A percentile compares a stretch with the other conserved stretches of the same genome.
Evolutionary conservation across 192 early-diverging fungal species (phyloP).

Genomic region (Mortierella hygrophila): DNA sequence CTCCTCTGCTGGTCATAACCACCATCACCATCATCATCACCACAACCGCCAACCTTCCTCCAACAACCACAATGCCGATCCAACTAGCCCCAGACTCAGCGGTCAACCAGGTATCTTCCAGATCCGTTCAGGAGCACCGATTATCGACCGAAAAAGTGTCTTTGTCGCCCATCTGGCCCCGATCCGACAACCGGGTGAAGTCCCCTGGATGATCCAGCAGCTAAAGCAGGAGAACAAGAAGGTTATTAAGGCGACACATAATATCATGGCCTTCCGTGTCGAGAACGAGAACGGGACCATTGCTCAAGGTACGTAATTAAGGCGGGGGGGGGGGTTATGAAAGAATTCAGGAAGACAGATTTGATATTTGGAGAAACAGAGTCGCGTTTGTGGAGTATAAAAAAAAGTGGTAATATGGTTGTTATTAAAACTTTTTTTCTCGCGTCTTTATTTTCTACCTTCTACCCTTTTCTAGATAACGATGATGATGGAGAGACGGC

Average conservation of each 20-base stretch:
- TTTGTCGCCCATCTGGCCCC: slow-evolving; percentile 88
- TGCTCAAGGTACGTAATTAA: slow-evolving; percentile 60
- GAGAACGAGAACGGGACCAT: slow-evolving; percentile 63
- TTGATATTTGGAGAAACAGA: background rate
- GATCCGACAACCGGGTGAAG: slow-evolving; percentile 65
- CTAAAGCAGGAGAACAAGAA: slow-evolving; percentile 73
- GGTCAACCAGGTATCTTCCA: slow-evolving; percentile 42
- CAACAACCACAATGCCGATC: background rate
- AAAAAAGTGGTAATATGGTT: background rate
- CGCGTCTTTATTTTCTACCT: background rate
- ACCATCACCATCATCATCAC: slow-evolving; percentile 16
- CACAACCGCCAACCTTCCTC: slow-evolving; percentile 14
- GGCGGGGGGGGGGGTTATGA: background rate
- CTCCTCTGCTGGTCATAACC: slow-evolving; percentile 15
- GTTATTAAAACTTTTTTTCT: background rate
- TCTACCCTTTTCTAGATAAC: slow-evolving; percentile 64
- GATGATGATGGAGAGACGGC: slow-evolving; percentile 97
- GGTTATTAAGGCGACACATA: slow-evolving; percentile 90
- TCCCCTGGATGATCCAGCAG: slow-evolving; percentile 66
- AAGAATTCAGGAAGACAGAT: background rate
- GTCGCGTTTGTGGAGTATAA: background rate
- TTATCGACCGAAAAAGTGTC: slow-evolving; percentile 84
- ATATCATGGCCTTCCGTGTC: slow-evolving; percentile 91
- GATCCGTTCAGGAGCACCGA: slow-evolving; percentile 67
- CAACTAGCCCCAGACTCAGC: slow-evolving; percentile 24